A percentile compares a stretch with the other conserved stretches of the same genome.
Evolutionary conservation across 306 rosid genomes (phyloP).

Genomic region (Parietaria judaica): DNA sequence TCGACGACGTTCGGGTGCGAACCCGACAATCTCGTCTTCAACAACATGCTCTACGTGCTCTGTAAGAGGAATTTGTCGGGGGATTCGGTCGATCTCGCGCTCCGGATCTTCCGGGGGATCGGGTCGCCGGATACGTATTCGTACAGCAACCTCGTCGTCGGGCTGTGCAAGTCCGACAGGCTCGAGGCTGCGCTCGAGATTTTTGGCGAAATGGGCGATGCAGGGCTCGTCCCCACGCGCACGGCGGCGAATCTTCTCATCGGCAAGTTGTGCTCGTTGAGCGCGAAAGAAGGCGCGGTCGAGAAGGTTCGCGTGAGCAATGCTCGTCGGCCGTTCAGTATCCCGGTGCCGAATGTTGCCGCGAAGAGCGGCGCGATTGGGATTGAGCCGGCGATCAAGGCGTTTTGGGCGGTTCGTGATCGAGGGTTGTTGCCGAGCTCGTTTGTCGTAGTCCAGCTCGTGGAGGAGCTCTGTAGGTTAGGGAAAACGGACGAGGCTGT

Average conservation of each 20-base stretch:
- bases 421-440: conserved; percentile 52
- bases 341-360: conserved; percentile 53
- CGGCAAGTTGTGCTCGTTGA: conserved; percentile 49
- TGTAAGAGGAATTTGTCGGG: conserved; percentile 56
- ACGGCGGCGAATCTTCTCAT: conserved; percentile 51
- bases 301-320: conserved; percentile 43
- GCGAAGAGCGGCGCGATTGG: conserved; percentile 41
- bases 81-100: conserved; percentile 49
- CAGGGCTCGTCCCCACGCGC: conserved; percentile 53
- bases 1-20: conserved; percentile 42
- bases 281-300: conserved; percentile 54
- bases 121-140: conserved; percentile 57
- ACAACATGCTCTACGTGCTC: conserved; percentile 61
- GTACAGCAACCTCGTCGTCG: conserved; percentile 57
- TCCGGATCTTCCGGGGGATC: conserved; percentile 37
- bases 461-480: conserved; percentile 52
- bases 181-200: conserved; percentile 48
- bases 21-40: conserved; percentile 59
- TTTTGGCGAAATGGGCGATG: conserved; percentile 40
- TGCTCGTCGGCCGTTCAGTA: conserved; percentile 38
- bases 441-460: conserved; percentile 44
- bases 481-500: conserved; percentile 48
- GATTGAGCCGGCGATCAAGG: conserved; percentile 47
- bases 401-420: conserved; percentile 41
- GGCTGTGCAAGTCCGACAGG: conserved; percentile 57